Evolutionary conservation across 495 filamentous ascomycete species (phyloP).

Genomic region (Aspergillus cavernicola): DNA sequence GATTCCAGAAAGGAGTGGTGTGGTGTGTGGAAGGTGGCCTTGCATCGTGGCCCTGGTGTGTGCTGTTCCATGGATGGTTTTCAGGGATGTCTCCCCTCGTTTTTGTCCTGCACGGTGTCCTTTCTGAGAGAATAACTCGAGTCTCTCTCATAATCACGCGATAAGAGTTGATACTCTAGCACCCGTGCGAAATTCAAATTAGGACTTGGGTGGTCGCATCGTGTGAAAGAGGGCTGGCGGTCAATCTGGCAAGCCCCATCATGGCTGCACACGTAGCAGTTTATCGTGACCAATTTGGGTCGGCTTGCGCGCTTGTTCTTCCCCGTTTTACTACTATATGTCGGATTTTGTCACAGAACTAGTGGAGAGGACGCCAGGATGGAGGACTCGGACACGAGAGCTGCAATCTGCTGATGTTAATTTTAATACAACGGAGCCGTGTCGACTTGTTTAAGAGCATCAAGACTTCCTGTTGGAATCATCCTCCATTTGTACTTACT

Average conservation of each 20-base stretch:
- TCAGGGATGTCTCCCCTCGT: not conserved
- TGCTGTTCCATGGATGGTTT: no score
- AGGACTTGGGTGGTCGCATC: constrained; percentile 10
- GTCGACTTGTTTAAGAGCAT: no score
- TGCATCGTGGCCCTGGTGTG: constrained; percentile 5
- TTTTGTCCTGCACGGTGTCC: not conserved
- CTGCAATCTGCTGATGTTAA: not conserved
- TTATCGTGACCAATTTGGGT: constrained; percentile 23
- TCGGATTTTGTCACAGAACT: not conserved
- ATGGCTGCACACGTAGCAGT: constrained; percentile 38
- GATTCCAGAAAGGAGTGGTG: constrained; percentile 1
- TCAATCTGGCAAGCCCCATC: constrained; percentile 24
- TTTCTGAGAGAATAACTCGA: not conserved
- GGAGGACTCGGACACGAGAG: not conserved
- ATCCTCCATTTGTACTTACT: constrained; percentile 6
- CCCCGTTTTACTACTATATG: constrained; percentile 6
- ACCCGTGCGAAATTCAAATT: constrained; percentile 5
- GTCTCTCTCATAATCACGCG: constrained; percentile 7
- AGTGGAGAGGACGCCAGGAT: constrained; percentile 7
- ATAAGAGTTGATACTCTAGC: constrained; percentile 8
- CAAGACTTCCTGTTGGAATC: not conserved
- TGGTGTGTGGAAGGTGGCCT: constrained; percentile 6
- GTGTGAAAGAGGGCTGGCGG: constrained; percentile 20
- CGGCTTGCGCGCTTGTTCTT: constrained; percentile 20
- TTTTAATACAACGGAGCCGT: constrained; percentile 1